Percentiles rank a stretch among this genome's conserved stretches.
Conservation (phyloP, 2,329 filamentous ascomycete genomes). For the Fusarium sp. region DNA sequence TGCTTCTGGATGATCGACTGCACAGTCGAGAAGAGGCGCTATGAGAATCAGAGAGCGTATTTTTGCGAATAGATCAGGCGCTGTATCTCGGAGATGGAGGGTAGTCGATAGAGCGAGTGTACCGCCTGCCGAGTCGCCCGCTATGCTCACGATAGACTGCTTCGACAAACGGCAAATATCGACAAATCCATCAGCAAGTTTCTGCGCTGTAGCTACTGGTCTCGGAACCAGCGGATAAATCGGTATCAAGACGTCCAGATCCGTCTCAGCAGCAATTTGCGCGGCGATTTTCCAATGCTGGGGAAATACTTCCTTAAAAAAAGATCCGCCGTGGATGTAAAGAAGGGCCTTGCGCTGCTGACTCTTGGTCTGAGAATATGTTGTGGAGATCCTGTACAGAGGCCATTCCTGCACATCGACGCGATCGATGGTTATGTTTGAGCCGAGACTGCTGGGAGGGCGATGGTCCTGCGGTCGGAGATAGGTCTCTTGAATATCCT, state of each 20-base stretch:
- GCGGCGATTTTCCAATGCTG: neutral
- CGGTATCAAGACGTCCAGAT: neutral
- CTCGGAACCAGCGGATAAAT: slow-evolving; percentile 2
- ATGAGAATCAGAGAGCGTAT: neutral
- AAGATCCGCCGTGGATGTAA: neutral
- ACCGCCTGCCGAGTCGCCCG: neutral
- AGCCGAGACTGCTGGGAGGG: neutral
- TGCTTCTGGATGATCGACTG: neutral
- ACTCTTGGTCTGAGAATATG: neutral
- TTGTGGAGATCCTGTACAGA: neutral
- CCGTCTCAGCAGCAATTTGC: neutral
- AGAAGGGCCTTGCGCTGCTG: neutral
- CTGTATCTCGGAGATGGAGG: neutral
- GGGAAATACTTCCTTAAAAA: neutral
- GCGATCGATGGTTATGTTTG: neutral
- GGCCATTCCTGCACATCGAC: slow-evolving; percentile 3
- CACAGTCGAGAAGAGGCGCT: neutral
- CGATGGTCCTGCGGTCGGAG: neutral
- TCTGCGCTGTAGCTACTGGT: neutral
- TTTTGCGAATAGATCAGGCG: neutral
- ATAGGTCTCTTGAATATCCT: neutral
- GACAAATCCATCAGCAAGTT: neutral
- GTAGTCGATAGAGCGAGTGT: neutral
- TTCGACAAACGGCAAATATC: neutral
- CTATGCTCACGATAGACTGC: neutral